Evolutionary conservation across 305 asterid species (phyloP), one percentile per base, ranked within the genome.

Genomic region (Solanum chacoense): DNA sequence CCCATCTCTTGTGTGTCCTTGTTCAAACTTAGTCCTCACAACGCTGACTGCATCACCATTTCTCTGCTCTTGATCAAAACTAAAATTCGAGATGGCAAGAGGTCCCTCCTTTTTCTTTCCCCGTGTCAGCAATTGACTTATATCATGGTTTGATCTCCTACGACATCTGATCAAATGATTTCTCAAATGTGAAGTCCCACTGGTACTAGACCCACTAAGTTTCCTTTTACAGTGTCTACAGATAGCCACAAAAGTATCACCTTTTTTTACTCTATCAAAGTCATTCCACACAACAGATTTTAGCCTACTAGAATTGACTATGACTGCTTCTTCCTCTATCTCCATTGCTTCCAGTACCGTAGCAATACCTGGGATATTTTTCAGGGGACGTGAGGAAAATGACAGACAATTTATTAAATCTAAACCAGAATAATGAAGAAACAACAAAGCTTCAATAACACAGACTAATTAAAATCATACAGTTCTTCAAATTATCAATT

Each of bases 261-360:
- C 98, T 73, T 93, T 96, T 86, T 94, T 96, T 40, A 97, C 96
- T 91, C 99, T 91, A 91, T 96, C 99, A 75, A 97, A 97, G 91
- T 97, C 98, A 88, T 94, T 96, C 99, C 99, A 97, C 36, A 96
- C 99, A 77, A 91, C 94, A 88, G 99, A 97, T 87, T 95, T 97
- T 89, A 97, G 90, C 87, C 99, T 93, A 90, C 98, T 97, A n/a
- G 98, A 91, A 90, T 96, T 94, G 79, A 95, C 96, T 87, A 93
- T n/a, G 88, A 96, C 98, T 36, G 88, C 91, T 77, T 96, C 99
- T 78, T 95, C 98, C 13, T 95, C 88, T 85, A 92, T 84, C 90
- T 94, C 96, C 97, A 94, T 94, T 84, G 88, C 88, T 86, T 88
- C 37, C 73, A 84, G 77, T 38, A 85, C 80, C 83, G 36, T 83